Evolutionary conservation across 805 yeast species (phyloP), one percentile per base, ranked within the genome.

Genomic region (Teunomyces cretensis): DNA sequence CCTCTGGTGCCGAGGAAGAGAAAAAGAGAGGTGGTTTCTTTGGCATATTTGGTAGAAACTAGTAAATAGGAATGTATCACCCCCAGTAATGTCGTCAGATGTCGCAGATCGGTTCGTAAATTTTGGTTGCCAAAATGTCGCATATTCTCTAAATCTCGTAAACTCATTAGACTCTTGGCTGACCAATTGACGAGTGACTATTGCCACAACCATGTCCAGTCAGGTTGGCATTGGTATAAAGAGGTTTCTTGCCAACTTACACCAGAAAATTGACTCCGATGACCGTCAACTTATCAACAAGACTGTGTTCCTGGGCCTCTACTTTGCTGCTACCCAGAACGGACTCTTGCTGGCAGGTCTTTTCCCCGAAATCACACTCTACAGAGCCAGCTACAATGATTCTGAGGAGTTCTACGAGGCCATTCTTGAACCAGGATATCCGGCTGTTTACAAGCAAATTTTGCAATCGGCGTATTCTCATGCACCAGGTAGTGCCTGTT

Each of bases 11-110:
- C 31, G 35, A 47, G 39, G 41, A 55, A 6, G 60, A 56, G 3
- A 74, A 80, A 67, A 83, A 79, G 58, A 75, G 57, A 35, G 56
- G 79, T 49, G 88, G 92, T 2, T 80, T 87, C 58, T 83, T 87
- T 60, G 91, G 94, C 5, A 61, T 86, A 16, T 86, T 85, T 65
- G 86, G 90, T 33, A 78, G 83, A 38, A 33, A 33, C 27, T 32
- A 16, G 15, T 31, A 15, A 13, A 31, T 31, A 31, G 16, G 16
- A 31, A 9, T 31, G 16, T 14, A 31, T 6, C 9, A n/a, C n/a
- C n/a, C n/a, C n/a, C n/a, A n/a, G n/a, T n/a, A 31, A 31, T 31
- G 14, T 11, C 9, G 12, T 11, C 3, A 7, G 12, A 26, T 26
- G 28, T 26, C 8, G 28, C 28, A 26, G 22, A 19, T 19, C 22